Evolutionary conservation across 1,284 basidiomycete species (phyloP), one percentile per base, ranked within the genome.

Genomic region (Malassezia restricta): DNA sequence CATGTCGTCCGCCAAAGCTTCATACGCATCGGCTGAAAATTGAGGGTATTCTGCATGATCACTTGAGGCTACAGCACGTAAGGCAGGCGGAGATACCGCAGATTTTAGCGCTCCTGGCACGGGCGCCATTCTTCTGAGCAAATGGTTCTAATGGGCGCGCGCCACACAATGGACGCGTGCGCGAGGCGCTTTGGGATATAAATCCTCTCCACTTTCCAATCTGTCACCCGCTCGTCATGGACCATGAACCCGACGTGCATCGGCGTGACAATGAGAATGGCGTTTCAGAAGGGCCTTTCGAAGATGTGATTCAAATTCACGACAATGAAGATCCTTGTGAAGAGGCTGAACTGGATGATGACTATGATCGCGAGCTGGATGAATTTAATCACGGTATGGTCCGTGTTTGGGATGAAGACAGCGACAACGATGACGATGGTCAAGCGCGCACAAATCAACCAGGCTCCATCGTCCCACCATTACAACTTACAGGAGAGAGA

Each of bases 371-470:
- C 14, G 53, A 41, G 15, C 43, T 40, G 11, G 30, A 43, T 8
- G 44, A 45, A 6, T 32, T 27, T 6, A 6, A 43, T 0, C 28
- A 35, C 17, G 43, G 31, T 1, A 45, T 30, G 12, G 40, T 55
- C 11, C 42, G 40, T 31, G 43, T 55, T 2, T 55, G 53, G 53
- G 53, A 55, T 43, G 53, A 55, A 37, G 53, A 55, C 28, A 55
- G 53, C 31, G 53, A 55, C 15, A 43, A 44, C 6, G 52, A 49
- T 3, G 31, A 42, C 14, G 9, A 24, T 28, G 35, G 11, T 3
- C 11, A 11, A 35, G 11, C 33, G 15, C 33, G 5, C 11, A 5
- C 33, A 15, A 35, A 35, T 35, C 33, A 35, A 3, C 20, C 20
- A 24, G 20, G 20, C 2, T 35, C 12, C 20, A 12, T 44, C 2